Conservation (phyloP, 1,284 basidiomycete genomes). For the Irpex rosettiformis region DNA sequence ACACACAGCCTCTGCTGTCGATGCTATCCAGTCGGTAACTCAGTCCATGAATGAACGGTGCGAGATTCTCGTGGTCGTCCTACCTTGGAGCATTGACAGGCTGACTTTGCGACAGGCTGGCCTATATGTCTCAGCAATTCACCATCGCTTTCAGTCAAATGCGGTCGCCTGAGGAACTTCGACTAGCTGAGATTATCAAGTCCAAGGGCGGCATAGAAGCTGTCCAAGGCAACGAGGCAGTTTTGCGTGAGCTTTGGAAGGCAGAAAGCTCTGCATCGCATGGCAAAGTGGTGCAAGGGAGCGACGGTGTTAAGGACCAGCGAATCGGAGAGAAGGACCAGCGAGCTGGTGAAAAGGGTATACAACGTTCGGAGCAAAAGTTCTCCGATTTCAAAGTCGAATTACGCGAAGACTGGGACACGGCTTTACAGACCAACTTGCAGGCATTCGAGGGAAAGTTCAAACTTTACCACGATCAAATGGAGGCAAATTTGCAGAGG, state of each 20-base stretch:
- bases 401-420: conserved; percentile 21
- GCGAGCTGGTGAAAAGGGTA: conserved; percentile 6
- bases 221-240: conserved; percentile 12
- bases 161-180: conserved; percentile 13
- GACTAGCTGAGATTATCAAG: conserved; percentile 14
- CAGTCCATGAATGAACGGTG: conserved; percentile 20
- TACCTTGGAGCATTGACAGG: background rate
- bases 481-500: conserved; percentile 20
- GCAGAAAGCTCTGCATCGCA: background rate
- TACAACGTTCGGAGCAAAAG: conserved; percentile 4
- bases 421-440: conserved; percentile 24
- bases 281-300: background rate
- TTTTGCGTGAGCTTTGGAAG: conserved; percentile 16
- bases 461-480: conserved; percentile 22
- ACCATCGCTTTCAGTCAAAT: conserved; percentile 15
- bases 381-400: conserved; percentile 28
- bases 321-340: conserved; percentile 8
- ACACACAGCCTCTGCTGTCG: conserved; percentile 30
- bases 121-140: background rate
- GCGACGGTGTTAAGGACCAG: conserved; percentile 2
- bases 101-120: background rate
- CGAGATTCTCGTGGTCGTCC: background rate
- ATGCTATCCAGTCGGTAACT: conserved; percentile 28
- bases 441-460: conserved; percentile 28
- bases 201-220: conserved; percentile 17